Evolutionary conservation across 129 eudicot genomes (phyloP), one percentile per base, ranked within the genome.

Genomic region (Scalesia atractyloides): DNA sequence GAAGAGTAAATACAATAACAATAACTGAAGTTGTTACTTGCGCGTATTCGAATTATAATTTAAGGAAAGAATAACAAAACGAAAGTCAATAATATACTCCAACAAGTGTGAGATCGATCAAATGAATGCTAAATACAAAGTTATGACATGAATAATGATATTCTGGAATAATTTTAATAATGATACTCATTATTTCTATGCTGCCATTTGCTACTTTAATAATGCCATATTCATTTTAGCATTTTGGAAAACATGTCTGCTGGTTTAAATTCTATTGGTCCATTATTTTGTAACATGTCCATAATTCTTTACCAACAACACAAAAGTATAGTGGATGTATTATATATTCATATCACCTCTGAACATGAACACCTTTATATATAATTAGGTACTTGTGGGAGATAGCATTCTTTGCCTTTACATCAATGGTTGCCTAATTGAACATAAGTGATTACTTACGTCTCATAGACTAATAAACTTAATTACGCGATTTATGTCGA

Each of bases 141-240:
- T 64, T 41, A 51, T 65, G 64, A 65, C 46, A 41, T 57, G 68
- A 67, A 76, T 68, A 68, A 76, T 41, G 46, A 41, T 41, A 68
- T 76, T 76, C 80, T 57, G 33, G 74, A 57, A 67, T 76, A 76
- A 68, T 68, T 67, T 68, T 76, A 53, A 54, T 68, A 56, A 36
- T 37, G 30, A 66, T 75, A 67, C 36, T 66, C 59, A 66, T 53
- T 41, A 16, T 52, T 54, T 41, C 46, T 54, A 66, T 65, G 80
- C 22, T 65, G 80, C 22, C 73, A 43, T 53, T 65, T 53, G 57
- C 22, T 75, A 26, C 80, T 75, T 75, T 75, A 54, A 66, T 75
- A 54, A 41, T 66, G 44, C 67, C 49, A 75, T 65, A 19, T 53
- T 24, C 73, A 66, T 34, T 64, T 59, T 44, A 51, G 44, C 66